phyloP scores from a whole-genome alignment of 371 early-diverging fungal species.

The Saksenaea vasiformis region DNA sequence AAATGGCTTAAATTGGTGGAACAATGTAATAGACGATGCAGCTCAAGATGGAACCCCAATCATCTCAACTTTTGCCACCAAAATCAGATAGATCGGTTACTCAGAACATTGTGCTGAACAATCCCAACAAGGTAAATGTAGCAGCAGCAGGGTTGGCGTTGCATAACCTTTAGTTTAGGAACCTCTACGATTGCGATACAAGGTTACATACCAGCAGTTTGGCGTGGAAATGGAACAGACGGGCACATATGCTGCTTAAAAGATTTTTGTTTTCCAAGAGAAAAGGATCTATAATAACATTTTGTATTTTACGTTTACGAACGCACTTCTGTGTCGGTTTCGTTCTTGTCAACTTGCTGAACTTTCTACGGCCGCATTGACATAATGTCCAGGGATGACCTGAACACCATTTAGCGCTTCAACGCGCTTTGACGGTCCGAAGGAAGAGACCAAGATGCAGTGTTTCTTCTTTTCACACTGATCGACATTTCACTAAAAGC shows the following conservation, averaged over 20 bases:
- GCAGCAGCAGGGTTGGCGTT: neutral
- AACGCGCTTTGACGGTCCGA: too few relatives aligned
- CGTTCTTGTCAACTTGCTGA: too few relatives aligned
- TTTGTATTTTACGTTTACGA: neutral
- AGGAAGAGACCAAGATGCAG: too few relatives aligned
- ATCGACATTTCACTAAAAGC: too few relatives aligned
- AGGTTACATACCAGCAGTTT: constrained; percentile 68
- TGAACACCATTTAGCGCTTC: too few relatives aligned
- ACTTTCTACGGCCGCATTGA: too few relatives aligned
- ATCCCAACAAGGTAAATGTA: constrained; percentile 50
- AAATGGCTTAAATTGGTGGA: neutral
- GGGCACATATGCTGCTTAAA: constrained; percentile 54
- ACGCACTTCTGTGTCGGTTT: neutral
- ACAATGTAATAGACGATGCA: constrained; percentile 53
- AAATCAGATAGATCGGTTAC: constrained; percentile 58
- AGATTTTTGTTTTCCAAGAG: neutral
- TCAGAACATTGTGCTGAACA: constrained; percentile 58
- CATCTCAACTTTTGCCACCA: constrained; percentile 60
- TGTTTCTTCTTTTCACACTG: too few relatives aligned
- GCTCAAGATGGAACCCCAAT: constrained; percentile 67
- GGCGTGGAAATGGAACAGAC: constrained; percentile 74
- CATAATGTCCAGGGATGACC: too few relatives aligned
- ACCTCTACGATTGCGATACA: constrained; percentile 69
- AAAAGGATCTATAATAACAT: neutral
- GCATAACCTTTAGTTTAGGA: constrained; percentile 27